Evolutionary conservation across 2,329 filamentous ascomycete species (phyloP).

Genomic region (Tolypocladium endophyticum): DNA sequence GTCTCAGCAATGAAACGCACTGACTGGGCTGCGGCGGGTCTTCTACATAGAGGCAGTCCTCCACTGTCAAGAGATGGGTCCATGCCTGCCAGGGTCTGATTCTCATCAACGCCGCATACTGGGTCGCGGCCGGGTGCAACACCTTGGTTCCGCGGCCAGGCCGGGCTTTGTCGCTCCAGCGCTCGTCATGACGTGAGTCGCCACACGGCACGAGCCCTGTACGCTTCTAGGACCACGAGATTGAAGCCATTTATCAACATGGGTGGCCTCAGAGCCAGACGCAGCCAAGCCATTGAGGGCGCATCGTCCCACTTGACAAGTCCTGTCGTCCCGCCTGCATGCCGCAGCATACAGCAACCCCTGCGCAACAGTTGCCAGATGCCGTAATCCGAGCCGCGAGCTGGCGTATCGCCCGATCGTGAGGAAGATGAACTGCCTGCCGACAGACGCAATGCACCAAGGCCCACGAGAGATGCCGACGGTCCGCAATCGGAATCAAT

Average conservation of each 20-base stretch:
- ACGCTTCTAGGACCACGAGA: background rate
- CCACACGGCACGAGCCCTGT: background rate
- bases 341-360: background rate
- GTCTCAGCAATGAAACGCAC: background rate
- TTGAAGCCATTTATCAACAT: background rate
- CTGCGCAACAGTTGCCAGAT: background rate
- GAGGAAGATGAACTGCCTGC: background rate
- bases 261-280: background rate
- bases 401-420: background rate
- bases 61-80: background rate
- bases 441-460: background rate
- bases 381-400: background rate
- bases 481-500: background rate
- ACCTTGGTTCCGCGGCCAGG: background rate
- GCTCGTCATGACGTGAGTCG: background rate
- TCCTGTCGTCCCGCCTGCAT: background rate
- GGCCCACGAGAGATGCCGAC: background rate
- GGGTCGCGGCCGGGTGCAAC: background rate
- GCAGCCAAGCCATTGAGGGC: background rate
- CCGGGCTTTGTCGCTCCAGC: background rate
- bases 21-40: background rate
- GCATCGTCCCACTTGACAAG: slow-evolving; percentile 2
- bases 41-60: background rate
- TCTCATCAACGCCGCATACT: background rate
- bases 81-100: background rate